Evolutionary conservation across 176 grass and related monocot species (phyloP).

Genomic region (Rhynchospora breviuscula): DNA sequence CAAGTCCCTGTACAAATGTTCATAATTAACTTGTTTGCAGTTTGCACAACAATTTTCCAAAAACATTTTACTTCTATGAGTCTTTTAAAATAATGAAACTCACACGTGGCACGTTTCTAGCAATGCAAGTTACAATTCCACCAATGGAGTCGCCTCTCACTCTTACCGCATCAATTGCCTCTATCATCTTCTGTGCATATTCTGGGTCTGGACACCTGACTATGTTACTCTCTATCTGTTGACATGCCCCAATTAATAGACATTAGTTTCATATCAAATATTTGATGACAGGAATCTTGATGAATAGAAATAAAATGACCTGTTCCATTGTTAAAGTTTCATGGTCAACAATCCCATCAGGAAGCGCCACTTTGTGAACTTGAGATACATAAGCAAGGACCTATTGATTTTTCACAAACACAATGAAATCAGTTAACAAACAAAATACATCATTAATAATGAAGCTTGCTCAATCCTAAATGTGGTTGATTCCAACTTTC

Average conservation of each 20-base stretch:
- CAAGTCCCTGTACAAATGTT: conserved; percentile 63
- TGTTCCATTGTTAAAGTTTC: conserved; percentile 70
- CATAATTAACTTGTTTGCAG: background rate
- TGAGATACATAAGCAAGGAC: conserved; percentile 95
- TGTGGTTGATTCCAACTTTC: too few relatives aligned
- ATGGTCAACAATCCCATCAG: conserved; percentile 77
- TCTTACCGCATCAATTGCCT: conserved; percentile 83
- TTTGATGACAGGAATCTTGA: conserved; percentile 8
- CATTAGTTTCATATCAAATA: conserved; percentile 19
- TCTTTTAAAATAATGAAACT: conserved; percentile 26
- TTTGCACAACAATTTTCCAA: background rate
- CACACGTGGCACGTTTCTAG: conserved; percentile 95
- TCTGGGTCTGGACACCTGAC: conserved; percentile 90
- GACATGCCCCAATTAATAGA: conserved; percentile 26
- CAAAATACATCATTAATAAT: background rate
- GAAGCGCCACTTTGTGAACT: conserved; percentile 90
- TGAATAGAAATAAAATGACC: conserved; percentile 39
- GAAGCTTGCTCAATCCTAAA: too few relatives aligned
- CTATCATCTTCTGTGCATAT: conserved; percentile 96
- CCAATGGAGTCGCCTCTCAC: conserved; percentile 85
- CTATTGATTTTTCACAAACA: conserved; percentile 25
- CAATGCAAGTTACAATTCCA: conserved; percentile 93
- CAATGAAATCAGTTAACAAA: background rate
- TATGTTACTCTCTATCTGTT: conserved; percentile 97
- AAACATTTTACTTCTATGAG: conserved; percentile 4